A percentile compares a stretch with the other conserved stretches of the same genome.
Evolutionary conservation across 192 early-diverging fungal species (phyloP).

Genomic region (Umbelopsis sp.): DNA sequence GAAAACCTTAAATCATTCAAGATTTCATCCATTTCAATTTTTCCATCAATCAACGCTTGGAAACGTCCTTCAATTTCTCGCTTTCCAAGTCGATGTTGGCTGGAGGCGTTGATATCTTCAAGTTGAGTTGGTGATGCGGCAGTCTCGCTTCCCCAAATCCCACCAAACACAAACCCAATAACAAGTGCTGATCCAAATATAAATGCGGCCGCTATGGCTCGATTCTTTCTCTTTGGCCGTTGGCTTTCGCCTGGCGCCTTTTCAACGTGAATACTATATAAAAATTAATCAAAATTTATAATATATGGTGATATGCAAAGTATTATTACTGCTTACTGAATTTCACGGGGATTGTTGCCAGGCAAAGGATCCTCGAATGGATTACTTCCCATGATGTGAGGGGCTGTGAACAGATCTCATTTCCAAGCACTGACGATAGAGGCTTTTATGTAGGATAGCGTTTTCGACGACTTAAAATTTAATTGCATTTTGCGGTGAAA

Average conservation of each 20-base stretch:
- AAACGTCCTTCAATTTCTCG: background rate
- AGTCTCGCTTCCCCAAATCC: background rate
- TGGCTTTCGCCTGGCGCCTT: background rate
- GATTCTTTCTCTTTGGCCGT: background rate
- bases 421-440: too few species aligned
- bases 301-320: background rate
- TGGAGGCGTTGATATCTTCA: background rate
- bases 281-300: background rate
- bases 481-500: too few species aligned
- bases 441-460: too few species aligned
- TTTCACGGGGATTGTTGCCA: background rate
- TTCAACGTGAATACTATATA: background rate
- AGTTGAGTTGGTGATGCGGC: background rate
- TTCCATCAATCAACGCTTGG: background rate
- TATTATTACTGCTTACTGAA: background rate
- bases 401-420: background rate
- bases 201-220: background rate
- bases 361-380: background rate
- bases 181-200: background rate
- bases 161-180: background rate
- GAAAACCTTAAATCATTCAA: background rate
- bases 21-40: background rate
- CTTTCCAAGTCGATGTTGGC: background rate
- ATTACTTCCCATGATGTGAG: constrained; percentile 11
- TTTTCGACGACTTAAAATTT: too few species aligned